Conservation (phyloP, 2,329 filamentous ascomycete species). For the Aspergillus cejpii region DNA sequence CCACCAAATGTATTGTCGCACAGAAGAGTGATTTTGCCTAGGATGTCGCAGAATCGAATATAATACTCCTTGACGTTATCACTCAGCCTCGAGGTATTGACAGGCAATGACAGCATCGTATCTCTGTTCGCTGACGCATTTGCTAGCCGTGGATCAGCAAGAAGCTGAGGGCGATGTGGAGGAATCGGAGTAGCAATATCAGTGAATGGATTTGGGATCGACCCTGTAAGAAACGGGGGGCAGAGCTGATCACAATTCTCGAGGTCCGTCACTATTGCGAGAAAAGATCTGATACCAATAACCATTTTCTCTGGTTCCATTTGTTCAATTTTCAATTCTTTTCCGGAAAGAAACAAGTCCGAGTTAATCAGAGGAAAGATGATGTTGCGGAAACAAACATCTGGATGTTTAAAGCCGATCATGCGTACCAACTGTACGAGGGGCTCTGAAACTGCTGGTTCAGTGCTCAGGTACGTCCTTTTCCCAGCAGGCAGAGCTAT, state of each 20-base stretch:
- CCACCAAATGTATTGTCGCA: constrained; percentile 97
- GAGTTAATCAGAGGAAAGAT: constrained; percentile 95
- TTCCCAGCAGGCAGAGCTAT: constrained; percentile 75
- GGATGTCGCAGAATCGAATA: constrained; percentile 82
- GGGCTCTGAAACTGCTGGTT: constrained; percentile 77
- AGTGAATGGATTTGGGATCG: constrained; percentile 33
- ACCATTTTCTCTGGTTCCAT: constrained; percentile 95
- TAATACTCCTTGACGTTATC: constrained; percentile 81
- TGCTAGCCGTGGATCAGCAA: constrained; percentile 31
- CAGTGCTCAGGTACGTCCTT: constrained; percentile 72
- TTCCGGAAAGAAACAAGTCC: constrained; percentile 70
- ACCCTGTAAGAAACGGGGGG: constrained; percentile 75
- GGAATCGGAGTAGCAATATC: constrained; percentile 33
- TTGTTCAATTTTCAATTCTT: constrained; percentile 80
- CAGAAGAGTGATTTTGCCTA: constrained; percentile 91
- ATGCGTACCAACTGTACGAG: constrained; percentile 90
- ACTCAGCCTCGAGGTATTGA: constrained; percentile 57
- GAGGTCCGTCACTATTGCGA: constrained; percentile 86
- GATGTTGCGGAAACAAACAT: constrained; percentile 84
- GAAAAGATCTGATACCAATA: constrained; percentile 89
- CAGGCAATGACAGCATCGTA: constrained; percentile 40
- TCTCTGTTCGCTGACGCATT: constrained; percentile 27
- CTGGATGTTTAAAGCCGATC: constrained; percentile 87
- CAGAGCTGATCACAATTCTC: constrained; percentile 71
- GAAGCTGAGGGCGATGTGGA: constrained; percentile 33